Evolutionary conservation across 768 basidiomycete genomes (phyloP).

Genomic region (Panellus pusillus): DNA sequence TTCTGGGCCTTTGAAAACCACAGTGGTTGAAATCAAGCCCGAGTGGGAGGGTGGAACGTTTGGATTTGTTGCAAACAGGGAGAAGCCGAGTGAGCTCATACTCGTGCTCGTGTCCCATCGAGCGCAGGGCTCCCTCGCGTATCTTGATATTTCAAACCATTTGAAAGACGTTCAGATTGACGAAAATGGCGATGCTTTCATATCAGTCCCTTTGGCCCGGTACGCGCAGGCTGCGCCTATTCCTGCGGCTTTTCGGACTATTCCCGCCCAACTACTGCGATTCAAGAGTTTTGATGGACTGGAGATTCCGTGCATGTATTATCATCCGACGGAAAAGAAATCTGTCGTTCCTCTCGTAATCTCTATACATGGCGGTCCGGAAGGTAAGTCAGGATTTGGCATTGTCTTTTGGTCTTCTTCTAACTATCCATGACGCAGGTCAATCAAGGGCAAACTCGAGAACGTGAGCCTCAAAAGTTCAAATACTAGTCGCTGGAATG

Average conservation of each 20-base stretch:
- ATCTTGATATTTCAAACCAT: slow-evolving; percentile 29
- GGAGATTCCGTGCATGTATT: slow-evolving; percentile 42
- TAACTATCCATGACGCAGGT: neutral
- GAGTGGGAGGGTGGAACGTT: slow-evolving; percentile 33
- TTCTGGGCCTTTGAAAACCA: slow-evolving; percentile 27
- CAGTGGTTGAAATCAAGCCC: slow-evolving; percentile 33
- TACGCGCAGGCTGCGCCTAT: slow-evolving; percentile 36
- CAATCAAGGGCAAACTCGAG: slow-evolving; percentile 14
- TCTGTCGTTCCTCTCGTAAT: slow-evolving; percentile 34
- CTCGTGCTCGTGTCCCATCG: slow-evolving; percentile 32
- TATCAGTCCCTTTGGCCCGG: slow-evolving; percentile 27
- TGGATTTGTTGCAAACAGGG: slow-evolving; percentile 30
- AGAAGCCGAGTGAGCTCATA: slow-evolving; percentile 32
- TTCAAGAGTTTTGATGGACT: slow-evolving; percentile 44
- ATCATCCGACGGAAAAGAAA: slow-evolving; percentile 34
- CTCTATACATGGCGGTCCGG: slow-evolving; percentile 42
- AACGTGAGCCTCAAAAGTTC: neutral
- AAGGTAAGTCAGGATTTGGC: neutral
- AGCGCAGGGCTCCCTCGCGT: slow-evolving; percentile 30
- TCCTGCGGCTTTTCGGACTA: slow-evolving; percentile 25
- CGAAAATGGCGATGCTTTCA: slow-evolving; percentile 26
- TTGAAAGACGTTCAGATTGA: slow-evolving; percentile 23
- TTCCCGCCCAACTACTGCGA: slow-evolving; percentile 33
- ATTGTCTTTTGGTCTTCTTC: neutral
- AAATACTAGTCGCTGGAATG: too few species aligned